A percentile compares a stretch with the other conserved stretches of the same genome.
These are phyloP conservation scores for Phytophthora hibernalis DNA, from an alignment of 352 stramenopile species.

Conservation along the genomic window DNA sequence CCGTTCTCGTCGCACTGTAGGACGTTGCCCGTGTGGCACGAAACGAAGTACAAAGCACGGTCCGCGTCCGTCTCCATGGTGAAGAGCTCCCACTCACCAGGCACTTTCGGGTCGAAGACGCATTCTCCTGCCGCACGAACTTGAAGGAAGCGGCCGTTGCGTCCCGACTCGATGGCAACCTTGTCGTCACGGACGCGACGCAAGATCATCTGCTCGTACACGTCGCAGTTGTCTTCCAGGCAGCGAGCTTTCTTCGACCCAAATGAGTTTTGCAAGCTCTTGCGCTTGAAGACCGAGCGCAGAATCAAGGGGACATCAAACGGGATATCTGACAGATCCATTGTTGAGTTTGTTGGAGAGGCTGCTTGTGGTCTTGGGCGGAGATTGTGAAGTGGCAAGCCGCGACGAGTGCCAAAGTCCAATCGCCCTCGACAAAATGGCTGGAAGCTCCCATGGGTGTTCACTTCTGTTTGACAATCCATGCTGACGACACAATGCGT, in stretches of 20 bases:
- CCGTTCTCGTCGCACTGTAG: constrained; percentile 31
- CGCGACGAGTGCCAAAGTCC: too few relatives aligned
- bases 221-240: constrained; percentile 31
- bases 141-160: constrained; percentile 39
- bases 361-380: constrained; percentile 7
- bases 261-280: constrained; percentile 40
- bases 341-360: constrained; percentile 5
- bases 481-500: neutral
- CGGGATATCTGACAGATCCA: constrained; percentile 43
- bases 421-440: neutral
- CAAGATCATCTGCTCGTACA: constrained; percentile 41
- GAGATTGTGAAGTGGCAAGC: constrained; percentile 2
- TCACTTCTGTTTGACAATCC: neutral
- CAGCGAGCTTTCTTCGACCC: constrained; percentile 47
- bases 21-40: constrained; percentile 34
- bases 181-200: constrained; percentile 40
- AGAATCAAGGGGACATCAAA: constrained; percentile 42
- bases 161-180: constrained; percentile 37
- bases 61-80: constrained; percentile 40
- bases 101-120: constrained; percentile 37
- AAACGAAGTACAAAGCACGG: constrained; percentile 42
- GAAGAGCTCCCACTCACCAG: constrained; percentile 41
- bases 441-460: neutral
- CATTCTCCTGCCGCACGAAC: constrained; percentile 36
- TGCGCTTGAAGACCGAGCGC: constrained; percentile 24